Evolutionary conservation across 192 early-diverging fungal species (phyloP), one percentile per base, ranked within the genome.

Genomic region (Mortierella antarctica): DNA sequence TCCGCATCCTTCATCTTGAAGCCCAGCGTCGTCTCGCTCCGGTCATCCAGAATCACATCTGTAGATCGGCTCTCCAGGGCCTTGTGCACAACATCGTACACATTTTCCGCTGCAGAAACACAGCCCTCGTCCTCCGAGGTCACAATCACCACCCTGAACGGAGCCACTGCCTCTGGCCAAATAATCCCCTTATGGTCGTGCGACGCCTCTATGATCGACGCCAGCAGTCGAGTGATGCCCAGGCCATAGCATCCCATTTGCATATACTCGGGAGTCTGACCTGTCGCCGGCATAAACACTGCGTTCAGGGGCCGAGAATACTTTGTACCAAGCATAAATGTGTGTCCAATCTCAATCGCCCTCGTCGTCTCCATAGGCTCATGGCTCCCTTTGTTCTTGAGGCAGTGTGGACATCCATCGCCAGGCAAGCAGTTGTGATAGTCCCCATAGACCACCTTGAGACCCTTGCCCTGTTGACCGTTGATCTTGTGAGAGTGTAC

Each of bases 171-270:
- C 11, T 65, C 68, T 7, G 96, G 96, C 96, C 96, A 98, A 31
- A 89, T 85, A 48, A 98, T 88, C 0, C 93, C 93, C 10, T 85
- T 74, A 8, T 79, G 72, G 73, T 92, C 91, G 59, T 91, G 83
- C 65, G 86, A 86, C 31, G 88, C 87, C 42, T 85, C 95, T 17
- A 93, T 89, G 10, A 95, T 88, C 8, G 95, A 92, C n/a, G 94
- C 92, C 12, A 96, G 70, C 14, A 96, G 69, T 5, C 96, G 87
- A n/a, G 92, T 91, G 4, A 98, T 82, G 44, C 96, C 96, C 41
- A 98, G 89, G 39, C 96, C 96, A 66, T 90, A 97, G 84, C 96
- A 97, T 42, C 96, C 95, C 96, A 97, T 97, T 67, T 94, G 88
- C 51, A 93, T 88, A 31, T 84, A 88, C 4, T 70, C 64, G 7